Base-by-base conservation (phyloP, 2,329 filamentous ascomycete species). In the Trichophyton simii region DNA sequence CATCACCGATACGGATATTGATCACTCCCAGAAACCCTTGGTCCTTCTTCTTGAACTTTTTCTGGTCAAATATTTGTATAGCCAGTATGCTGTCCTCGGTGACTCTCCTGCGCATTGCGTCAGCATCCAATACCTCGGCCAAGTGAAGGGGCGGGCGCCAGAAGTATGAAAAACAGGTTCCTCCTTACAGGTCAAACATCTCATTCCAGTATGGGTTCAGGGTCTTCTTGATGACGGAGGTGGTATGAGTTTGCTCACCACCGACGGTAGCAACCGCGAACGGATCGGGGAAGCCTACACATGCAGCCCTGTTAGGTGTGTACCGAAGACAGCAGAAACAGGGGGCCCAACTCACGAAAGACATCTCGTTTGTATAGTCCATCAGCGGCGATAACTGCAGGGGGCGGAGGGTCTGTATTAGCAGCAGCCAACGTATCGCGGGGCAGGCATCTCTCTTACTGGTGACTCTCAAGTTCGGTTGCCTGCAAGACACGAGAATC, bases 21-120 rank as follows among this genome's bases (percentile, higher is more conserved):
- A 99, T 96, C 60, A 99, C 94, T 62, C 94, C 94, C 5, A 99
- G 81, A 72, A 99, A 99, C 7, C 94, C 94, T 74, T 99, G 94
- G 69, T 99, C 94, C 90, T 97, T 99, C 84, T 99, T 99, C 82
- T 99, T 99, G 79, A 99, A 99, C 79, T 99, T 99, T 80, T 96
- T 96, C 77, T 99, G 94, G 76, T 99, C 94, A 73, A 99, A 99
- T 61, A 99, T 96, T 73, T 99, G 94, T 55, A 99, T 91, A 6
- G 94, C 94, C 57, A 99, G 82, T 71, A 99, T 96, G 74, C 91
- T 95, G 71, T 96, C 92, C 73, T 99, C 94, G 64, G 87, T 94
- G 63, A 90, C 92, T 73, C 83, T 84, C 80, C 94, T 97, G 68
- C 22, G 59, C 60, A 58, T 61, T 25, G 36, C 46, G 61, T 52